Conservation (phyloP, 1,139 yeast genomes). For the Scheffersomyces quercinus region DNA sequence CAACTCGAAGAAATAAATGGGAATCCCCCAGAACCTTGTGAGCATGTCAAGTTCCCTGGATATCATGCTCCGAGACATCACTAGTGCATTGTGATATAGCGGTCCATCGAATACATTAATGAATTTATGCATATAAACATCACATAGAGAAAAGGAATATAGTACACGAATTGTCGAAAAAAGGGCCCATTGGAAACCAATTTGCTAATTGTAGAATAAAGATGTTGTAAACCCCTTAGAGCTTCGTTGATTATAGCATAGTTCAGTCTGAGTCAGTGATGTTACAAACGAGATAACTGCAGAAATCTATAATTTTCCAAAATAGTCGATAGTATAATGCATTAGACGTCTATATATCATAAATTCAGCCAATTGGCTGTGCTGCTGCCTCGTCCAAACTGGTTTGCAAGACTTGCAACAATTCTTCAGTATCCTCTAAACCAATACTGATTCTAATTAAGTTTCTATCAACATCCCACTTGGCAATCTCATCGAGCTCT, state of each 20-base stretch:
- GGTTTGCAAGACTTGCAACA: slow-evolving; percentile 55
- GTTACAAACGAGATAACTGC: neutral
- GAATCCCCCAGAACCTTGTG: slow-evolving; percentile 39
- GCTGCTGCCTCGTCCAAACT: slow-evolving; percentile 59
- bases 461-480: slow-evolving; percentile 83
- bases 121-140: too few relatives aligned
- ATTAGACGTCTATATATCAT: neutral
- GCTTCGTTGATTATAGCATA: too few relatives aligned
- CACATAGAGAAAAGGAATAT: too few relatives aligned
- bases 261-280: too few relatives aligned
- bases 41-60: slow-evolving; percentile 38
- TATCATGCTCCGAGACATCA: neutral
- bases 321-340: slow-evolving; percentile 9
- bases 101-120: too few relatives aligned
- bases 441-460: slow-evolving; percentile 87
- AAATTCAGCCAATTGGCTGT: slow-evolving; percentile 2
- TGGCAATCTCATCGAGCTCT: slow-evolving; percentile 78
- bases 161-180: too few relatives aligned
- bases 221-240: too few relatives aligned
- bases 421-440: slow-evolving; percentile 57
- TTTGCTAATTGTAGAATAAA: too few relatives aligned
- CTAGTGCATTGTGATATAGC: neutral
- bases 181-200: too few relatives aligned
- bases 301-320: neutral
- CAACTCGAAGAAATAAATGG: slow-evolving; percentile 37